Evolutionary conservation across 306 rosid genomes (phyloP), one percentile per base, ranked within the genome.

Genomic region (Adenanthera pavonina): DNA sequence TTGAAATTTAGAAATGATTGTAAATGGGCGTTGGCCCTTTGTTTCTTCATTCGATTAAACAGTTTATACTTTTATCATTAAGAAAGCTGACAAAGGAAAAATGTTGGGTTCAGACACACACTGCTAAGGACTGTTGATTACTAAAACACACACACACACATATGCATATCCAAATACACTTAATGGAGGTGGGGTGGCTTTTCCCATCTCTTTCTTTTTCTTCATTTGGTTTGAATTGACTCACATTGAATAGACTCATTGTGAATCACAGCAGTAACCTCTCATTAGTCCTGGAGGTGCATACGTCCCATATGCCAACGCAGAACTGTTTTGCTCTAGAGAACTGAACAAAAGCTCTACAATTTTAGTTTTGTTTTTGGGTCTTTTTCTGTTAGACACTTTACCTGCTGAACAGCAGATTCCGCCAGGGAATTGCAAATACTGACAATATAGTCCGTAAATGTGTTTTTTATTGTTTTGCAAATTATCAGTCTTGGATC

Each of bases 381-480:
- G 14, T 30, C 19, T 40, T 72, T 67, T 84, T 56, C 78, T 75
- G 41, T 54, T 76, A 6, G 72, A 75, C 34, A 34, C 81, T 59
- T 75, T 8, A 51, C 69, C n/a, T 44, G n/a, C 43, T 9, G 66
- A 35, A 5, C 20, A 15, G 19, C 57, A 38, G 46, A 59, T 30
- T 77, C 66, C 38, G 0, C 70, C 13, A 54, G 62, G n/a, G 71
- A 47, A 35, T n/a, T 76, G 51, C 15, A 10, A 34, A 4, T 52
- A 44, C 15, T 30, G 67, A 60, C 17, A 11, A 11, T 60, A 30
- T 30, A 60, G 36, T 15, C 43, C 53, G 53, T n/a, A 14, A 51
- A 8, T 35, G 38, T 14, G 10, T 60, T 20, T 44, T 74, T 5
- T 78, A 10, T 66, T 61, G 12, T 52, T 74, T 67, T 49, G 77